Evolutionary conservation across 2,329 filamentous ascomycete genomes (phyloP), one percentile per base, ranked within the genome.

Genomic region (Nemania sp.): DNA sequence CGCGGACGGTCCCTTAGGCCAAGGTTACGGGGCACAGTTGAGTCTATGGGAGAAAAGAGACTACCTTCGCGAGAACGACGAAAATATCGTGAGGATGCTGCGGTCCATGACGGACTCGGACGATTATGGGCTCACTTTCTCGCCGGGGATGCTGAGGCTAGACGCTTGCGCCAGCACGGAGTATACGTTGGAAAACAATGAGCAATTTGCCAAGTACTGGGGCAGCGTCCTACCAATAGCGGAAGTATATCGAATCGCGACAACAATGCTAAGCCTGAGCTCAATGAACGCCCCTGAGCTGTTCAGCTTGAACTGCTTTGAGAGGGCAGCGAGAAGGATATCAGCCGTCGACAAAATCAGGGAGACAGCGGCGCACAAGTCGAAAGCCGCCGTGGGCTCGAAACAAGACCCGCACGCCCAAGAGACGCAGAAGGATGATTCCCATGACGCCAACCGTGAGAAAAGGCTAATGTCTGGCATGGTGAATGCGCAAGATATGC

Each of bases 401-500:
- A 48, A 43, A 17, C 51, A 21, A 47, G 21, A 29, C 3, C 7
- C 47, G 11, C 66, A 68, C 48, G 56, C 74, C 11, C n/a, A 43
- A 35, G 47, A 47, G 13, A 49, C 53, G 35, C 67, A 68, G 71
- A 65, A 75, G 71, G 55, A 75, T 63, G 81, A 81, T 55, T 39
- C 68, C 53, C 49, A 58, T 43, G 87, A 84, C 67, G 92, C 90
- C 58, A 82, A 87, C 53, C 88, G 97, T 66, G 95, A 98, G 75
- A 91, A 91, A 74, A 89, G 88, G 67, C 82, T 99, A 7, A 79
- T 97, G 47, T 84, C 86, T 3, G 92, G 94, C 10, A 88, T 98
- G 2, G 87, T 97, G 37, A 87, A 97, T 71, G 86, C 91, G 6
- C 82, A 88, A 48, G 90, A 90, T 69, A 91, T 99, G 66, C 87